Conservation (phyloP, 352 stramenopile genomes). For the Phytophthora syringae region DNA sequence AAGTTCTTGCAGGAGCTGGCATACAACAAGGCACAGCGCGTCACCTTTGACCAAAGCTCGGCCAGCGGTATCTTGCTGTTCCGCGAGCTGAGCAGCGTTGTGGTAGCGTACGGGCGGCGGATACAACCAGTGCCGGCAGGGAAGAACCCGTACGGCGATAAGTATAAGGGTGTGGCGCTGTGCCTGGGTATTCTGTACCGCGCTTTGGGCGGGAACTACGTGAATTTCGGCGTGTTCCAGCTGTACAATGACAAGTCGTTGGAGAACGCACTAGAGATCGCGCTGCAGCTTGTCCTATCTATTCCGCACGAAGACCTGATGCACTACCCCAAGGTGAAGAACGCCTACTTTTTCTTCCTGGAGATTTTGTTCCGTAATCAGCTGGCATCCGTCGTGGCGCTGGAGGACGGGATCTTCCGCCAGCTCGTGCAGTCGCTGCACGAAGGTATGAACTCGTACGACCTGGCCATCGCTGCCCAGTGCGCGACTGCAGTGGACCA, state of each 20-base stretch:
- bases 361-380: conserved; percentile 99
- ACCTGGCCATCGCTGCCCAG: conserved; percentile 93
- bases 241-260: conserved; percentile 97
- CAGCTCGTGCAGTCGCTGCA: conserved; percentile 95
- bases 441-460: conserved; percentile 89
- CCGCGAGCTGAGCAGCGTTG: conserved; percentile 94
- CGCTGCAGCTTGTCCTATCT: conserved; percentile 94
- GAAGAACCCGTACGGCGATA: conserved; percentile 94
- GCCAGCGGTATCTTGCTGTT: conserved; percentile 99
- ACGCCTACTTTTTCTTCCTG: conserved; percentile 98
- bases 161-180: conserved; percentile 98
- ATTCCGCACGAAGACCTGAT: conserved; percentile 97
- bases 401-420: conserved; percentile 95
- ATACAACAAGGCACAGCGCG: conserved; percentile 96
- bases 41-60: conserved; percentile 98
- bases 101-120: conserved; percentile 95
- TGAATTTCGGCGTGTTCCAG: conserved; percentile 99
- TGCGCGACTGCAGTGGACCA: conserved; percentile 97
- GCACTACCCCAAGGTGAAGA: conserved; percentile 97
- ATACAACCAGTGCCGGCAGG: conserved; percentile 83
- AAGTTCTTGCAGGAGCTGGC: conserved; percentile 97
- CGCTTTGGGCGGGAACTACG: conserved; percentile 94
- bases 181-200: conserved; percentile 92
- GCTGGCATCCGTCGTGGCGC: conserved; percentile 92
- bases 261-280: conserved; percentile 95